These are phyloP conservation scores for Nicotiana undulata DNA, from an alignment of 257 asterid genomes.

Conservation along the genomic window DNA sequence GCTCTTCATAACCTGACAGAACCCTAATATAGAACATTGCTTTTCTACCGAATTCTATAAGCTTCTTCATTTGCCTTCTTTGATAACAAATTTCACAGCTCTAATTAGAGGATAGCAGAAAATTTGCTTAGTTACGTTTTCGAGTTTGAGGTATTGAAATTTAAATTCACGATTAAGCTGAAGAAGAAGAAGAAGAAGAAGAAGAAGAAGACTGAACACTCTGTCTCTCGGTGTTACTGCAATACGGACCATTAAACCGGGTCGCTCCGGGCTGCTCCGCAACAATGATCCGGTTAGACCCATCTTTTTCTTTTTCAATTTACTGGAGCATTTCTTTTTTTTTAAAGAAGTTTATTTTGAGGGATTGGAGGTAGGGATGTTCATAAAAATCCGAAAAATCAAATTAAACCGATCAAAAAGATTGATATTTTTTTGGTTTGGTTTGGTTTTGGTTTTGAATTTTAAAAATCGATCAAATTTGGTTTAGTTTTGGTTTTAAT, in stretches of 20 bases:
- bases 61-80: not conserved
- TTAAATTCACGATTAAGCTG: not conserved
- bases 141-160: not conserved
- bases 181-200: not conserved
- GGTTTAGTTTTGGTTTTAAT: no score
- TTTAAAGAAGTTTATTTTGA: no score
- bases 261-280: not conserved
- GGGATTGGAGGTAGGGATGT: no score
- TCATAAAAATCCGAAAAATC: no score
- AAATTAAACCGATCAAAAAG: no score
- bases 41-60: not conserved
- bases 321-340: no score
- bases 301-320: not conserved
- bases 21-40: conserved; percentile 27
- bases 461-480: no score
- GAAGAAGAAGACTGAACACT: not conserved
- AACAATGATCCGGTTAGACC: not conserved
- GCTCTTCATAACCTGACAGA: conserved; percentile 88
- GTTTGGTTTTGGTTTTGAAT: no score
- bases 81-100: not conserved
- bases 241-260: not conserved
- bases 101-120: not conserved
- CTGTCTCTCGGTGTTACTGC: not conserved
- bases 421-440: no score
- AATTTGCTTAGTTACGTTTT: not conserved